These are phyloP conservation scores for Termitomyces heimii DNA, from an alignment of 768 basidiomycete species.

Conservation along the genomic window DNA sequence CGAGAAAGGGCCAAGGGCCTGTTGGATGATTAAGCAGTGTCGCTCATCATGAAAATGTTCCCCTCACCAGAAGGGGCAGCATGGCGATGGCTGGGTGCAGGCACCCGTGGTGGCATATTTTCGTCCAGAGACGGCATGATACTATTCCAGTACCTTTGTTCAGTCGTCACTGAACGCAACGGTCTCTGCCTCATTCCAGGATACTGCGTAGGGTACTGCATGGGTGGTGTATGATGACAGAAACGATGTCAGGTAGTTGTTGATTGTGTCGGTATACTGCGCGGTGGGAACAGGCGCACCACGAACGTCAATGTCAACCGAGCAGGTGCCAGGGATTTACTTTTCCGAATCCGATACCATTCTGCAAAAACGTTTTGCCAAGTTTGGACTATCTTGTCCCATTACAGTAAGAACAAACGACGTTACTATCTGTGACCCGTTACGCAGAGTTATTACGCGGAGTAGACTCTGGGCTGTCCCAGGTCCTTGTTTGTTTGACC, in stretches of 20 bases:
- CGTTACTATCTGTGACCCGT: too few species aligned
- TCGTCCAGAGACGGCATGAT: conserved; percentile 3
- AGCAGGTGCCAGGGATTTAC: not conserved
- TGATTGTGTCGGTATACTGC: not conserved
- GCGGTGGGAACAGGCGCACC: not conserved
- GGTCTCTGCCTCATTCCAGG: not conserved
- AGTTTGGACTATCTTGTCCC: too few species aligned
- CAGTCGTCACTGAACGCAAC: conserved; percentile 5
- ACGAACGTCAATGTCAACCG: not conserved
- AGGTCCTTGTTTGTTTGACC: too few species aligned
- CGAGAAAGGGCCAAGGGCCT: conserved; percentile 34
- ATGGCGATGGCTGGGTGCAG: conserved; percentile 30
- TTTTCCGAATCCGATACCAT: too few species aligned
- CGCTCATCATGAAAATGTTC: conserved; percentile 5
- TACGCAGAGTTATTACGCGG: too few species aligned
- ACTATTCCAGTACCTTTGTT: conserved; percentile 5
- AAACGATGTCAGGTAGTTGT: not conserved
- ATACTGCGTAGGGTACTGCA: not conserved
- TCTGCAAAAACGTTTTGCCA: too few species aligned
- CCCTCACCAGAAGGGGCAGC: conserved; percentile 34
- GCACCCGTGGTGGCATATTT: conserved; percentile 20
- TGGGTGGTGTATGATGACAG: not conserved
- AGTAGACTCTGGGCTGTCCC: too few species aligned
- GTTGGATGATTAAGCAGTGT: not conserved
- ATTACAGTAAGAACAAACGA: too few species aligned